These are phyloP conservation scores for Maudiozyma turicensis DNA, from an alignment of 805 yeast species.

Conservation along the genomic window DNA sequence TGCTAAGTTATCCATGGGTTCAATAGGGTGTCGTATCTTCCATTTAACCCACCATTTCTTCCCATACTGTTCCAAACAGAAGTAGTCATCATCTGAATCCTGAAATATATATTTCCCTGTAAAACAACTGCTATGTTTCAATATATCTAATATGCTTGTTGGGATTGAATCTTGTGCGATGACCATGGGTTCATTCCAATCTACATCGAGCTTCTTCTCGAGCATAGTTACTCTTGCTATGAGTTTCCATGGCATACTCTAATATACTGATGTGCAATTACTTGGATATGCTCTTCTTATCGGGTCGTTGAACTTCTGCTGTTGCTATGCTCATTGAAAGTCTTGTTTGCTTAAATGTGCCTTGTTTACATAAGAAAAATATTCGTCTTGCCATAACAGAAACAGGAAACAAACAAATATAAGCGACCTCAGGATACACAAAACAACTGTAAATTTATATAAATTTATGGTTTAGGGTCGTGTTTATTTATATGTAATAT, in stretches of 20 bases:
- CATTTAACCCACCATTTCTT: slow-evolving; percentile 12
- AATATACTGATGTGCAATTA: not conserved
- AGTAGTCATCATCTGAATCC: not conserved
- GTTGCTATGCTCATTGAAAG: no score
- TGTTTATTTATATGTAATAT: no score
- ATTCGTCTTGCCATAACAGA: no score
- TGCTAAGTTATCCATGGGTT: not conserved
- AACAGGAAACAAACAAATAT: no score
- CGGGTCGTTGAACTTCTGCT: no score
- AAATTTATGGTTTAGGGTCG: no score
- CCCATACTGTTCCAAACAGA: slow-evolving; percentile 17
- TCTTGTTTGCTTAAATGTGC: no score
- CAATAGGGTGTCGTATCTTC: slow-evolving; percentile 4
- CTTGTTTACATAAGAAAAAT: no score
- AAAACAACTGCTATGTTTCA: not conserved
- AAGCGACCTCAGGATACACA: no score
- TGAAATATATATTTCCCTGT: slow-evolving; percentile 5
- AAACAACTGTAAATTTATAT: no score
- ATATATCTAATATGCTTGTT: not conserved
- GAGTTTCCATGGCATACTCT: slow-evolving; percentile 7
- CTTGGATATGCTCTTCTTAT: not conserved
- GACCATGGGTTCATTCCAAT: slow-evolving; percentile 4
- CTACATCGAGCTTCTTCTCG: slow-evolving; percentile 6
- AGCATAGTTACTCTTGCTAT: slow-evolving; percentile 3
- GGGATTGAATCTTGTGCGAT: slow-evolving; percentile 5